Base-by-base conservation (phyloP, 2,329 filamentous ascomycete species). In the Chalara sp. region DNA sequence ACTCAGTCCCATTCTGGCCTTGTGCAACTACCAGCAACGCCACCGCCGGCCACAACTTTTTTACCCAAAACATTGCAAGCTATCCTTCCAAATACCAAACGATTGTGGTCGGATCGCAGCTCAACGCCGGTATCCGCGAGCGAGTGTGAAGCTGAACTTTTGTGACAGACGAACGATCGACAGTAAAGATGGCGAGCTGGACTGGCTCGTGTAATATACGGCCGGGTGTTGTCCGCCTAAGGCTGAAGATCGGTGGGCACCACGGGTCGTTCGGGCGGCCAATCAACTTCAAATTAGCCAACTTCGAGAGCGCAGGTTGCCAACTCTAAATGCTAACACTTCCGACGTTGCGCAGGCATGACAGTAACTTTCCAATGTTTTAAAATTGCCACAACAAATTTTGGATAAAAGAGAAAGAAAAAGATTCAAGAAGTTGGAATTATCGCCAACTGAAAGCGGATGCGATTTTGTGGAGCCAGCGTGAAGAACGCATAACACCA, bases 61-160 rank as follows among this genome's bases (percentile, higher is more conserved):
- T 51, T 44, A 40, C 48, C 42, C 50, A 56, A 47, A 52, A 40
- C 58, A 58, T 60, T 39, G 48, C 52, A 31, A 35, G 28, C 28
- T 51, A 47, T 49, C 45, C 42, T 35, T 49, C 32, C 21, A 13
- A n/a, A 37, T 21, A 21, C 3, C 21, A 21, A 21, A 21, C 21
- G 21, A 21, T 56, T 43, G 55, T 55, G 50, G 56, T 45, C 52
- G 55, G 35, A 55, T 52, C 58, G 52, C 55, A 55, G 51, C 45
- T 35, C 21, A 21, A 21, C 43, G 52, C 51, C 54, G 58, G 56
- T 44, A 54, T 59, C 51, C 47, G 46, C 48, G 57, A 63, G 52
- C 58, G 61, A 63, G 56, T 42, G 59, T 55, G 53, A 29, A 49
- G 47, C 55, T 52, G 50, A 49, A 46, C 58, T 57, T 52, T 56